These are phyloP conservation scores for Hyaloscypha variabilis DNA, from an alignment of 495 filamentous ascomycete genomes.

Conservation along the genomic window DNA sequence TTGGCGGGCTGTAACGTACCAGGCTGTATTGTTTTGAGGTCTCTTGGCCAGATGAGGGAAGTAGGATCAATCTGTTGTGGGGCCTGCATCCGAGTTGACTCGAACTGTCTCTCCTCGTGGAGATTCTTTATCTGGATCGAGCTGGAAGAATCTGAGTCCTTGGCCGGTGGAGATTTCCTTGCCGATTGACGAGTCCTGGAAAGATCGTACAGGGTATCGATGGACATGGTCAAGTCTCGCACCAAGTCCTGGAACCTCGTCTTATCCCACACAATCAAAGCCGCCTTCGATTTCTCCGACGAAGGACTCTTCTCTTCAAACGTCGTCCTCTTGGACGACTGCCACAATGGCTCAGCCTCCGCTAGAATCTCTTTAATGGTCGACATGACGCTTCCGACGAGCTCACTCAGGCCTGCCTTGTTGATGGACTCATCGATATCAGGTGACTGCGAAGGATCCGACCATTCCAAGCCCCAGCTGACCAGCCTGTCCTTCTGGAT, in stretches of 20 bases:
- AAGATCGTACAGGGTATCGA: slow-evolving; percentile 88
- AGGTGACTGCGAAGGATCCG: slow-evolving; percentile 59
- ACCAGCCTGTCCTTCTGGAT: slow-evolving; percentile 77
- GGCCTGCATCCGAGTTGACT: slow-evolving; percentile 56
- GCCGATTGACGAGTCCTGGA: slow-evolving; percentile 64
- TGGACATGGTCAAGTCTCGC: slow-evolving; percentile 77
- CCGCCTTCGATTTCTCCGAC: slow-evolving; percentile 22
- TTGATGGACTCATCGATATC: slow-evolving; percentile 87
- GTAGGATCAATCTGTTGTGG: slow-evolving; percentile 53
- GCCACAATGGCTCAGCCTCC: slow-evolving; percentile 81
- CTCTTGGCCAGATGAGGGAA: slow-evolving; percentile 36
- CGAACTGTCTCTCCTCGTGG: slow-evolving; percentile 49
- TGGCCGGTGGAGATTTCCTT: slow-evolving; percentile 15
- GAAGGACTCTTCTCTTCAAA: slow-evolving; percentile 44
- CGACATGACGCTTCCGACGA: slow-evolving; percentile 85
- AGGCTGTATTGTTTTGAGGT: slow-evolving; percentile 41
- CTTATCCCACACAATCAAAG: slow-evolving; percentile 57
- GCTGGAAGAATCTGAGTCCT: slow-evolving; percentile 16
- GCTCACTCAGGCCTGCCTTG: slow-evolving; percentile 81
- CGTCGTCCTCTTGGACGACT: slow-evolving; percentile 33
- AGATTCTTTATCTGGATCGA: slow-evolving; percentile 24
- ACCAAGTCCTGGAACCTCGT: slow-evolving; percentile 68
- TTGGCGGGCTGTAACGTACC: slow-evolving; percentile 34
- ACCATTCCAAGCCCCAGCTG: slow-evolving; percentile 92
- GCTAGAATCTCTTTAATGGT: slow-evolving; percentile 87